Evolutionary conservation across 2,329 filamentous ascomycete genomes (phyloP).

Genomic region (Exophiala mesophila): DNA sequence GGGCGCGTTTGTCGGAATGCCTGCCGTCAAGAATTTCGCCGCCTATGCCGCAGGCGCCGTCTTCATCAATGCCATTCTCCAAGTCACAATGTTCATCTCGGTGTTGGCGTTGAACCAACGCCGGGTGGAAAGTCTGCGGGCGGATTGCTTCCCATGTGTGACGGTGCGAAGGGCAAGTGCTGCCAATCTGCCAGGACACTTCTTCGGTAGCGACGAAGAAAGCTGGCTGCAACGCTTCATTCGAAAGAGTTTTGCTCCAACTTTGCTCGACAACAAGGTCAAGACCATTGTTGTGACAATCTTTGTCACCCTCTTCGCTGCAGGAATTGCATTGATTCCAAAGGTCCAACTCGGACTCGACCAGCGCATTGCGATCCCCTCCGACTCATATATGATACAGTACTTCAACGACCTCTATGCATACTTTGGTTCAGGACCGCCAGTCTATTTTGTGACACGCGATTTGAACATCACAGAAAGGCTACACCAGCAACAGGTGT

Average conservation of each 20-base stretch:
- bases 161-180: slow-evolving; percentile 72
- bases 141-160: slow-evolving; percentile 88
- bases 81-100: slow-evolving; percentile 95
- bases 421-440: slow-evolving; percentile 86
- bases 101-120: slow-evolving; percentile 86
- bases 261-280: slow-evolving; percentile 70
- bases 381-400: slow-evolving; percentile 87
- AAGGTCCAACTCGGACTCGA: slow-evolving; percentile 82
- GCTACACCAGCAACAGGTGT: slow-evolving; percentile 75
- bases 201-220: slow-evolving; percentile 76
- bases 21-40: slow-evolving; percentile 94
- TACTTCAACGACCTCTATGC: slow-evolving; percentile 96
- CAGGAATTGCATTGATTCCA: slow-evolving; percentile 77
- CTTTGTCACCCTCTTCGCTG: slow-evolving; percentile 84
- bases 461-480: slow-evolving; percentile 74
- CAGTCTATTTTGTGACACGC: slow-evolving; percentile 91
- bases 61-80: slow-evolving; percentile 92
- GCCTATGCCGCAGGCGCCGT: slow-evolving; percentile 94
- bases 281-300: slow-evolving; percentile 72
- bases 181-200: slow-evolving; percentile 56
- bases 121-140: slow-evolving; percentile 79
- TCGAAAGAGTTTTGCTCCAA: slow-evolving; percentile 80
- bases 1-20: slow-evolving; percentile 93
- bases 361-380: slow-evolving; percentile 88
- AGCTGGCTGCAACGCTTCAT: slow-evolving; percentile 81